phyloP scores from a whole-genome alignment of 495 filamentous ascomycete species.

The Lasiosphaeria miniovina region DNA sequence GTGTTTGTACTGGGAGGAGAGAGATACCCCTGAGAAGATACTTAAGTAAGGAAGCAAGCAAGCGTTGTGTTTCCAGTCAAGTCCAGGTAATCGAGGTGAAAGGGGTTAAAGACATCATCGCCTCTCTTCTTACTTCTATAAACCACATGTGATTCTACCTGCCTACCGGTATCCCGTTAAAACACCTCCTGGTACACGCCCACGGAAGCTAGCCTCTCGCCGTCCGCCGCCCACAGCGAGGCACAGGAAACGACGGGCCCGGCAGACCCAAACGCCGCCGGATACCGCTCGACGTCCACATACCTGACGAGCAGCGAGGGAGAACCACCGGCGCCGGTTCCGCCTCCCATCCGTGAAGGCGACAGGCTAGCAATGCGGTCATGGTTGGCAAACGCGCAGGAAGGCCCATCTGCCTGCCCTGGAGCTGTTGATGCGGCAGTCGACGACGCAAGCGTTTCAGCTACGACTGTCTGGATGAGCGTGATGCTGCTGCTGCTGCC shows the following conservation, averaged over 20 bases:
- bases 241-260: constrained; percentile 23
- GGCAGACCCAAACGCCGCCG: not conserved
- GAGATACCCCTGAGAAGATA: no score
- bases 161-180: not conserved
- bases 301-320: constrained; percentile 13
- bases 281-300: constrained; percentile 12
- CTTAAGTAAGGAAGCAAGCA: no score
- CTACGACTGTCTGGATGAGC: constrained; percentile 26
- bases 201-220: constrained; percentile 19
- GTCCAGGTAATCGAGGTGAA: no score
- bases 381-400: not conserved
- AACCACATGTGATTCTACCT: not conserved
- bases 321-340: not conserved
- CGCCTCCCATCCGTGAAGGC: constrained; percentile 6
- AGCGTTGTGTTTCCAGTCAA: no score
- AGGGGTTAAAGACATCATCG: no score
- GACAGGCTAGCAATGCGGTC: constrained; percentile 4
- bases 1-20: no score
- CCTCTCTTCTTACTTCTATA: not conserved
- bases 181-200: constrained; percentile 25
- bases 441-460: constrained; percentile 5
- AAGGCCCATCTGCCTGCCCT: no score
- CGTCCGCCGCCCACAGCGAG: constrained; percentile 25
- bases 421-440: no score
- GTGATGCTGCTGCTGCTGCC: not conserved